phyloP scores from a whole-genome alignment of 140 eudicot species.

The Erigeron philadelphicus region DNA sequence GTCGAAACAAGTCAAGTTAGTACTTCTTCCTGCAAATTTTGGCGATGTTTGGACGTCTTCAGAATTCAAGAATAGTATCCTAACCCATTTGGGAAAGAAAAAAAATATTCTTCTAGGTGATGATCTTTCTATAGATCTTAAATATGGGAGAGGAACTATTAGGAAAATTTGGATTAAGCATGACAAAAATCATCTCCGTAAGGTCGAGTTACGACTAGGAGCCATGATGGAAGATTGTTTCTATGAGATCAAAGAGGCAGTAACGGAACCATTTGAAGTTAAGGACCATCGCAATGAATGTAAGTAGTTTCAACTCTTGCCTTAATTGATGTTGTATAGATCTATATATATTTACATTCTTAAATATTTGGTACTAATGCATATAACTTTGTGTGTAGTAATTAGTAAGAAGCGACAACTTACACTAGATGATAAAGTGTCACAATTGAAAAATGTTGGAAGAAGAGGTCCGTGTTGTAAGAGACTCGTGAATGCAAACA shows the following conservation, averaged over 20 bases:
- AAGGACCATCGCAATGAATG: slow-evolving; percentile 4
- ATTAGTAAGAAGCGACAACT: not conserved
- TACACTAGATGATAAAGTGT: slow-evolving; percentile 7
- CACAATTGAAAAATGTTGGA: slow-evolving; percentile 1
- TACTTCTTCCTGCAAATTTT: slow-evolving; percentile 18
- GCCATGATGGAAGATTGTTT: slow-evolving; percentile 22
- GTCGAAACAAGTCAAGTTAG: not conserved
- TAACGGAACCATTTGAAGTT: slow-evolving; percentile 20
- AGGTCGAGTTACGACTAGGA: slow-evolving; percentile 15
- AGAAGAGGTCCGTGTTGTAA: not conserved
- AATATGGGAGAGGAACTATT: slow-evolving; percentile 11
- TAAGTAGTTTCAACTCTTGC: not conserved
- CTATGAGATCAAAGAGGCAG: slow-evolving; percentile 16
- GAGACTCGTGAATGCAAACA: not conserved
- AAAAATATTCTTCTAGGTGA: slow-evolving; percentile 22
- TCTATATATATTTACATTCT: not conserved
- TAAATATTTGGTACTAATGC: not conserved
- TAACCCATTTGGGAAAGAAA: not conserved
- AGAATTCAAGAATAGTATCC: slow-evolving; percentile 2
- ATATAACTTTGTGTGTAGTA: slow-evolving; percentile 1
- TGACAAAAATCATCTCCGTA: slow-evolving; percentile 10
- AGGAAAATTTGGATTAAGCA: slow-evolving; percentile 22
- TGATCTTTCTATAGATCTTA: slow-evolving; percentile 9
- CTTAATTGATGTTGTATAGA: not conserved
- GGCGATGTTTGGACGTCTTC: slow-evolving; percentile 1